A percentile compares a stretch with the other conserved stretches of the same genome.
Evolutionary conservation across 2,329 filamentous ascomycete genomes (phyloP).

Genomic region (Massarina eburnea): DNA sequence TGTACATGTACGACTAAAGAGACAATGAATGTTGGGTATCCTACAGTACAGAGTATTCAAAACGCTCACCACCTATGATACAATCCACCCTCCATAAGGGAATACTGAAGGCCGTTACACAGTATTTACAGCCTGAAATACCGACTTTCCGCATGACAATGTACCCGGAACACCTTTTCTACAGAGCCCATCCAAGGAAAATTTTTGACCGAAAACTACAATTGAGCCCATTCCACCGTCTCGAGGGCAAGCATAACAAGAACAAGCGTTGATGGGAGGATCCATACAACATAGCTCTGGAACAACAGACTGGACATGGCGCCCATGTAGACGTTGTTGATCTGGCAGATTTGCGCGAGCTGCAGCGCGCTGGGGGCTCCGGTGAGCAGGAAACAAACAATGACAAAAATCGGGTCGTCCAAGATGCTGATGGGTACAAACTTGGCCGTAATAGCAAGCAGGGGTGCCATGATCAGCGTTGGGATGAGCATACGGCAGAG

Average conservation of each 20-base stretch:
- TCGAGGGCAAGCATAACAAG: conserved; percentile 91
- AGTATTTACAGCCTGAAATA: background rate
- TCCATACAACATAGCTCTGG: conserved; percentile 97
- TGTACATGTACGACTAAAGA: background rate
- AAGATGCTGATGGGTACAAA: conserved; percentile 91
- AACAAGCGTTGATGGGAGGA: conserved; percentile 86
- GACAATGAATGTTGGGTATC: conserved; percentile 5
- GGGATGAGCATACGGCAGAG: conserved; percentile 91
- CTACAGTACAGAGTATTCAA: background rate
- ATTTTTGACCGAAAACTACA: background rate
- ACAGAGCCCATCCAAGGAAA: background rate
- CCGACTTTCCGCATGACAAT: background rate
- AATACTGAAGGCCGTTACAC: background rate
- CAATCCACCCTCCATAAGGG: background rate
- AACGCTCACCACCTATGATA: background rate
- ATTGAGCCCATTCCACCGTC: conserved; percentile 80
- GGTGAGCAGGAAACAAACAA: conserved; percentile 94
- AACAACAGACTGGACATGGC: conserved; percentile 93
- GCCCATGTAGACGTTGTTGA: conserved; percentile 93
- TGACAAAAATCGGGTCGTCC: conserved; percentile 96
- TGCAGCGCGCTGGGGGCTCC: conserved; percentile 93
- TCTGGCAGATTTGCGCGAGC: conserved; percentile 96
- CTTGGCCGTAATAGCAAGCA: conserved; percentile 84
- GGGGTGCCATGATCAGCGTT: conserved; percentile 86
- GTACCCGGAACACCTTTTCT: background rate